Evolutionary conservation across 371 early-diverging fungal species (phyloP).

Genomic region (Mortierella sp.): DNA sequence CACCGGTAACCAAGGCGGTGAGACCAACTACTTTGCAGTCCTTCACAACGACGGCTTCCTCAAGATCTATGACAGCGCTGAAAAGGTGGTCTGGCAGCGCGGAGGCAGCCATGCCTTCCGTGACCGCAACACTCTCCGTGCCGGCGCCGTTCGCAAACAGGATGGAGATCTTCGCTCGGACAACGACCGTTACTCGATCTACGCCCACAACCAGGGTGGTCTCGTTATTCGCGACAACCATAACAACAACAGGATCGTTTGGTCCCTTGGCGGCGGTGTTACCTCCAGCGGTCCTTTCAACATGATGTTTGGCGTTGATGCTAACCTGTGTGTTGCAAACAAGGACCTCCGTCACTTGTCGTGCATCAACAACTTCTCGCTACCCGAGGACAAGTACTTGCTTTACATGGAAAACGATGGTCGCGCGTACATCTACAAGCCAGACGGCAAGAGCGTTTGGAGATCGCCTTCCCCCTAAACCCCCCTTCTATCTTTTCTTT

Average conservation of each 20-base stretch:
- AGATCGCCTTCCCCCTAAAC: too few species aligned
- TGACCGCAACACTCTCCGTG: neutral
- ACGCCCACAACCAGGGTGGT: neutral
- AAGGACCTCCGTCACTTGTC: neutral
- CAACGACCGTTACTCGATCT: neutral
- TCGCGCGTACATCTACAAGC: neutral
- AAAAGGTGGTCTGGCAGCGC: neutral
- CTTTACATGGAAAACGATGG: neutral
- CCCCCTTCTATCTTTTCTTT: too few species aligned
- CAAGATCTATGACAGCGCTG: neutral
- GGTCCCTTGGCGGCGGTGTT: neutral
- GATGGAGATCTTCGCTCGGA: neutral
- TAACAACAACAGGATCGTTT: neutral
- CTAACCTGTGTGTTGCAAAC: neutral
- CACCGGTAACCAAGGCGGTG: neutral
- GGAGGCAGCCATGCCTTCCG: neutral
- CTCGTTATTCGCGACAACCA: neutral
- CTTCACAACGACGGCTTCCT: conserved; percentile 1
- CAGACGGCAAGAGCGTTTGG: neutral
- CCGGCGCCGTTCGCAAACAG: neutral
- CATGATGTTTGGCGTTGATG: neutral
- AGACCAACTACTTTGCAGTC: neutral
- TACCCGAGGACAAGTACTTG: neutral
- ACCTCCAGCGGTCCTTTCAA: neutral
- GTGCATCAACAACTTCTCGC: neutral